Evolutionary conservation across 768 basidiomycete genomes (phyloP), one percentile per base, ranked within the genome.

Genomic region (Pleurotus giganteus): DNA sequence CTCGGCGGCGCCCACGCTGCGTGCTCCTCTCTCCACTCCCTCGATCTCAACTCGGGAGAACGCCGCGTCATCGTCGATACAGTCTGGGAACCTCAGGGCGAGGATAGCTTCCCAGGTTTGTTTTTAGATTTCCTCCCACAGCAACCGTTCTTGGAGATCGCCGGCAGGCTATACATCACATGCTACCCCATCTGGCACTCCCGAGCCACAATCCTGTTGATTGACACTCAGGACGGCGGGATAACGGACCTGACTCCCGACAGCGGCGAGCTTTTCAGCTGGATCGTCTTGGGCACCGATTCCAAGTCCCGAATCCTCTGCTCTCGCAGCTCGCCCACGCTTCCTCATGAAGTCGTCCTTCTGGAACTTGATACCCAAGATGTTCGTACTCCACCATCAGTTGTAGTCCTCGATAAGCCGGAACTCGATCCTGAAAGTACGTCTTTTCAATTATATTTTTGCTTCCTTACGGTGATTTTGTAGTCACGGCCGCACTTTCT

Each of bases 1-100:
- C 65, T 74, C 2, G 85, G 85, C 0, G 86, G 86, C 3, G 70
- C 85, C 0, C 88, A 90, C 54, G 72, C 77, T 8, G 80, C 81
- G 0, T 82, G 83, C 4, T 72, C 80, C 0, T 67, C 75, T 1
- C 66, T 90, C 0, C 77, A 84, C 58, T 56, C 70, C 0, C 65
- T 75, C 6, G 70, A 80, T 54, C 67, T 82, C 53, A 60, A 66
- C 5, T 54, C 29, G 24, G 59, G 50, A 17, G 54, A 42, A 26
- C 56, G 8, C 57, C 65, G 2, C 31, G 60, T 15, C 63, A 64
- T 1, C 63, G 73, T 84, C 1, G 75, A 75, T 7, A 60, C 69
- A 1, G 73, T 82, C 2, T 66, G 71, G 42, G 74, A 77, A 24
- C 71, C 77, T 0, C 59, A 61, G 2, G 31, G 19, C 8, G 32